Evolutionary conservation across 805 yeast genomes (phyloP).

Genomic region (Kazachstania taianensis): DNA sequence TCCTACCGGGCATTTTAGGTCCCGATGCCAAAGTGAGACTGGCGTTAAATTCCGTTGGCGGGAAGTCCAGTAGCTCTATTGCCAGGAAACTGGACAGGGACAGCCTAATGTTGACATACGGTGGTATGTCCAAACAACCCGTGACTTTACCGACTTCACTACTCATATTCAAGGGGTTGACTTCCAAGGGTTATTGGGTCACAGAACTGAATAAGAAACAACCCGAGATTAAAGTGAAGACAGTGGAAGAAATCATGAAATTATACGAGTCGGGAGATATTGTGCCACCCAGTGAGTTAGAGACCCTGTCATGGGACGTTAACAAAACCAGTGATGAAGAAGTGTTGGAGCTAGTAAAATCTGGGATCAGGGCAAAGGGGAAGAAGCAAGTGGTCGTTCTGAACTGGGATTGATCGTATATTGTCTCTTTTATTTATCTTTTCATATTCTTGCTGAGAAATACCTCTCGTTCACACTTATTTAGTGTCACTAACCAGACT

Average conservation of each 20-base stretch:
- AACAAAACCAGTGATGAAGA: slow-evolving; percentile 29
- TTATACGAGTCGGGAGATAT: slow-evolving; percentile 52
- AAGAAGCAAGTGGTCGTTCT: slow-evolving; percentile 24
- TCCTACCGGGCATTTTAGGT: slow-evolving; percentile 34
- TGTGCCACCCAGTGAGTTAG: slow-evolving; percentile 38
- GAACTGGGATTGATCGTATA: slow-evolving; percentile 20
- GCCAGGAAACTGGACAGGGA: slow-evolving; percentile 71
- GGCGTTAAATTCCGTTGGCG: slow-evolving; percentile 91
- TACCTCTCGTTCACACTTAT: too few relatives aligned
- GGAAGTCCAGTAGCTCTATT: slow-evolving; percentile 68
- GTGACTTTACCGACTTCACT: slow-evolving; percentile 82
- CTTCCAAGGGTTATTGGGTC: slow-evolving; percentile 89
- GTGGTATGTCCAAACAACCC: slow-evolving; percentile 96
- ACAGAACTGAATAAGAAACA: slow-evolving; percentile 52
- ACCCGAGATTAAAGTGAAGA: slow-evolving; percentile 48
- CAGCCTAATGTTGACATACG: slow-evolving; percentile 82
- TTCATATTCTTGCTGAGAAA: too few relatives aligned
- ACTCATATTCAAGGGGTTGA: slow-evolving; percentile 81
- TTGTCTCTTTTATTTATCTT: not conserved
- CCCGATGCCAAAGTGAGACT: slow-evolving; percentile 49
- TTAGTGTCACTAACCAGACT: not conserved
- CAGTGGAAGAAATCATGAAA: slow-evolving; percentile 45
- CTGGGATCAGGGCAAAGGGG: slow-evolving; percentile 34
- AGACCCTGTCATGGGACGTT: slow-evolving; percentile 29
- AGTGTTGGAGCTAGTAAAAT: slow-evolving; percentile 33